phyloP scores from a whole-genome alignment of 805 yeast genomes.

The Alloascoidea africana region DNA sequence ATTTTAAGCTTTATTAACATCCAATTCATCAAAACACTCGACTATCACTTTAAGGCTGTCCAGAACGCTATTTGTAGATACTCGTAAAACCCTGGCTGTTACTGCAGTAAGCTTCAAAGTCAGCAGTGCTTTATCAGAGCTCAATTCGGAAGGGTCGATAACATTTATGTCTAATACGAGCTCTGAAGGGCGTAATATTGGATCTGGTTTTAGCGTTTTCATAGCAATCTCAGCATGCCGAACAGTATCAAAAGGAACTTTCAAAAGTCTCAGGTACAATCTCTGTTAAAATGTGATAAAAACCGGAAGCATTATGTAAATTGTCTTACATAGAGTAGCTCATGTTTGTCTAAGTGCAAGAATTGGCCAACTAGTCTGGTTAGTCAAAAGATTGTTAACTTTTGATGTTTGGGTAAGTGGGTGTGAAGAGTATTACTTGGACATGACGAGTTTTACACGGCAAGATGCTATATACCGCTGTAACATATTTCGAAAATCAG shows the following conservation, averaged over 20 bases:
- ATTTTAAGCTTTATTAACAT: slow-evolving; percentile 12
- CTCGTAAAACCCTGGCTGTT: slow-evolving; percentile 65
- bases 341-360: too few relatives aligned
- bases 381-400: too few relatives aligned
- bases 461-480: too few relatives aligned
- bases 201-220: slow-evolving; percentile 58
- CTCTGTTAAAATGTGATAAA: too few relatives aligned
- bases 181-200: slow-evolving; percentile 29
- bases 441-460: too few relatives aligned
- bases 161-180: neutral
- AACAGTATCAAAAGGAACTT: slow-evolving; percentile 46
- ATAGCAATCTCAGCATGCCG: slow-evolving; percentile 51
- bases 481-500: too few relatives aligned
- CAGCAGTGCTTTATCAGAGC: slow-evolving; percentile 14
- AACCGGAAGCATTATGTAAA: too few relatives aligned
- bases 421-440: too few relatives aligned
- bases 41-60: slow-evolving; percentile 65
- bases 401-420: too few relatives aligned
- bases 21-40: slow-evolving; percentile 69
- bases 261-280: slow-evolving; percentile 19
- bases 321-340: too few relatives aligned
- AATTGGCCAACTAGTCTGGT: too few relatives aligned
- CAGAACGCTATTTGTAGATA: slow-evolving; percentile 68
- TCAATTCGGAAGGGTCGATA: slow-evolving; percentile 1
- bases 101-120: slow-evolving; percentile 37